A percentile compares a stretch with the other conserved stretches of the same genome.
Evolutionary conservation across 75 land plant genomes (phyloP).

Genomic region (Selaginella moellendorffii): DNA sequence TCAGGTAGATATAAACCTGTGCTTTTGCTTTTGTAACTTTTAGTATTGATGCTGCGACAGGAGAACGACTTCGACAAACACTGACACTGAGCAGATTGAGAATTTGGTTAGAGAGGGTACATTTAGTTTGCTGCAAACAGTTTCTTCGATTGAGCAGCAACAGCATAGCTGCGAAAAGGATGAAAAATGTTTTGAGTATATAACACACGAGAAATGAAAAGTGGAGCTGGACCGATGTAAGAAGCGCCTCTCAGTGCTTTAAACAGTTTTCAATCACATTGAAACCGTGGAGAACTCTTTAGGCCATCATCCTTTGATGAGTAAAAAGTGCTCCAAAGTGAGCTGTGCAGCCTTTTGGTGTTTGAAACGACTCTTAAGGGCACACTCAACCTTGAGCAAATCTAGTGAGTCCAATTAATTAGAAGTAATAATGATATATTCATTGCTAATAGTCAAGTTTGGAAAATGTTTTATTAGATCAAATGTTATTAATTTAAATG

Average conservation of each 20-base stretch:
- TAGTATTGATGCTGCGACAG: conserved; percentile 9
- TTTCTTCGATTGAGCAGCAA: conserved; percentile 11
- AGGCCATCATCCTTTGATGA: conserved; percentile 30
- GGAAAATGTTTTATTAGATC: too few species aligned
- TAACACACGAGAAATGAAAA: conserved; percentile 17
- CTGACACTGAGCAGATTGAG: conserved; percentile 24
- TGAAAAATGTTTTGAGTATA: conserved; percentile 10
- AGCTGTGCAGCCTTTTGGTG: conserved; percentile 12
- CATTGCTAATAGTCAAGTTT: too few species aligned
- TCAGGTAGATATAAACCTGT: conserved; percentile 6
- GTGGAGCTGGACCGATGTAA: conserved; percentile 19
- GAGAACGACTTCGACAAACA: conserved; percentile 14
- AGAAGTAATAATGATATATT: too few species aligned
- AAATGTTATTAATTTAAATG: too few species aligned
- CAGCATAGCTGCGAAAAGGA: conserved; percentile 9
- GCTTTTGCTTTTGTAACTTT: background rate
- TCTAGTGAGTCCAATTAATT: too few species aligned
- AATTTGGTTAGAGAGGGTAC: conserved; percentile 11
- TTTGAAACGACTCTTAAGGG: conserved; percentile 20
- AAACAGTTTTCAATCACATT: conserved; percentile 22
- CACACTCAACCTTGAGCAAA: too few species aligned
- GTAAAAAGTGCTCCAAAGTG: conserved; percentile 19
- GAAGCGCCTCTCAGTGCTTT: conserved; percentile 18
- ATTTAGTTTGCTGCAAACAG: conserved; percentile 3
- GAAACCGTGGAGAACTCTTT: background rate